Evolutionary conservation across 2,329 filamentous ascomycete species (phyloP), one percentile per base, ranked within the genome.

Genomic region (Hypoxylon sp.): DNA sequence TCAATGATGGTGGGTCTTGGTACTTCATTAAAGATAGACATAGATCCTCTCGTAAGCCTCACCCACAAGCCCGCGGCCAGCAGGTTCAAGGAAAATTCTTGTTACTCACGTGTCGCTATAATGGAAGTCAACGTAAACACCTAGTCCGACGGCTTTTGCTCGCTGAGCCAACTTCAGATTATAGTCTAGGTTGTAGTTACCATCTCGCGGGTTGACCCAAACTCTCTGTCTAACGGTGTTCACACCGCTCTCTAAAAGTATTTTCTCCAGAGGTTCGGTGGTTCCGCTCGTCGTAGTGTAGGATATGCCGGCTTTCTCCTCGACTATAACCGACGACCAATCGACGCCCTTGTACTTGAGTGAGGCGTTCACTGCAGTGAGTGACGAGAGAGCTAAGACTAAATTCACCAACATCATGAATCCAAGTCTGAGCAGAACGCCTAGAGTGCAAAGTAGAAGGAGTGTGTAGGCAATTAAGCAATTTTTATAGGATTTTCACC

Each of bases 171-270:
- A 83, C 60, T 86, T 80, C 68, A 93, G 75, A 75, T 92, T 93
- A 79, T 93, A 93, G 64, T 86, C 86, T 45, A 93, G 82, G 77
- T 91, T 86, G 77, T 93, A 93, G 71, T 85, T 83, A 49, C 89
- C 89, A 70, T 87, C 84, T 10, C 84, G 81, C 0, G 89, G 87
- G 72, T 90, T 91, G 23, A 93, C 90, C 91, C 90, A 93, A 46
- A 93, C 78, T 25, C 91, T 84, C 76, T 93, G 90, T 17, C 90
- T 87, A 49, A 92, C 87, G 0, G 87, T 90, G 77, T 92, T 93
- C 71, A 91, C 86, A 13, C 90, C 91, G 28, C 83, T 86, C 10
- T 80, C 80, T 2, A 82, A 85, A 2, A 93, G 79, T 58, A 93
- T 92, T 1, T 80, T 82, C 74, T 93, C 91, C 1, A 93, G 81